phyloP scores from a whole-genome alignment of 2,329 filamentous ascomycete species.

The Aspergillus amoenus region DNA sequence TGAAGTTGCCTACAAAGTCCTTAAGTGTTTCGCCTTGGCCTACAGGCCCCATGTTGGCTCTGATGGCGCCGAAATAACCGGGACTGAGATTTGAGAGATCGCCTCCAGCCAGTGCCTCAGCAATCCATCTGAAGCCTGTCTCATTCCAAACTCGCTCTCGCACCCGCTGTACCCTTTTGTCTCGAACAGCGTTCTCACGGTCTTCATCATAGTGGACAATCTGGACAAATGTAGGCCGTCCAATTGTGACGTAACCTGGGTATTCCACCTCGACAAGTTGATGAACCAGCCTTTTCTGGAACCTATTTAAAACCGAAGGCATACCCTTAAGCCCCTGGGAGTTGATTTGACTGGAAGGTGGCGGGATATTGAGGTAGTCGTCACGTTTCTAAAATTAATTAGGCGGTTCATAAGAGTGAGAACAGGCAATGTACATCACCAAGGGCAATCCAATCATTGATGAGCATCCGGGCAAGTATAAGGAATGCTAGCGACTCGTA shows the following conservation, averaged over 20 bases:
- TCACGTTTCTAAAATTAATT: constrained; percentile 23
- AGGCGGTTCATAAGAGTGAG: neutral
- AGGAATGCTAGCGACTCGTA: constrained; percentile 54
- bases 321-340: constrained; percentile 16
- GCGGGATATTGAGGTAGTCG: constrained; percentile 48
- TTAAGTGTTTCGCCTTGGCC: constrained; percentile 20
- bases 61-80: constrained; percentile 30
- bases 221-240: constrained; percentile 40
- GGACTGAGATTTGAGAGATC: constrained; percentile 38
- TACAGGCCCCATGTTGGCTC: constrained; percentile 16
- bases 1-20: constrained; percentile 32
- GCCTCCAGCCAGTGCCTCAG: constrained; percentile 46
- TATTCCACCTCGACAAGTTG: constrained; percentile 65
- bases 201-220: constrained; percentile 39
- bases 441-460: constrained; percentile 47
- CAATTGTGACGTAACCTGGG: constrained; percentile 39
- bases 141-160: constrained; percentile 34
- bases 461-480: constrained; percentile 43
- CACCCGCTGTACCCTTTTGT: constrained; percentile 27
- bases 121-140: constrained; percentile 48
- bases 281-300: constrained; percentile 65
- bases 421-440: constrained; percentile 19
- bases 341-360: constrained; percentile 23
- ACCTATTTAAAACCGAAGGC: constrained; percentile 50
- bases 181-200: constrained; percentile 32